A percentile compares a stretch with the other conserved stretches of the same genome.
These are phyloP conservation scores for Phytophthora pluvialis DNA, from an alignment of 352 stramenopile genomes.

Conservation along the genomic window DNA sequence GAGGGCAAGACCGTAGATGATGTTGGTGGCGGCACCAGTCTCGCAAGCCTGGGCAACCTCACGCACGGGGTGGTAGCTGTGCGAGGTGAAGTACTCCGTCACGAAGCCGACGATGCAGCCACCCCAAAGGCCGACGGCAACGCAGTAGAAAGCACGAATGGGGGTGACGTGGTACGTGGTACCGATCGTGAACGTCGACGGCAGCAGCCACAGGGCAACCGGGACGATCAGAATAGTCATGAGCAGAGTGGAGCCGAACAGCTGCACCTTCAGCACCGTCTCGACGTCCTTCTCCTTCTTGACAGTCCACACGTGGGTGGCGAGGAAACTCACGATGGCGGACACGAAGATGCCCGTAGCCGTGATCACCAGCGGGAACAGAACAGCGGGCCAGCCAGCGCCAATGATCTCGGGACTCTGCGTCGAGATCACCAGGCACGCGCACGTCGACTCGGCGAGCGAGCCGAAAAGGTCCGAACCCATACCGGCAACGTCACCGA, in stretches of 20 bases:
- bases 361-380: constrained; percentile 97
- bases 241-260: constrained; percentile 97
- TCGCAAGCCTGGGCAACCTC: constrained; percentile 97
- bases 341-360: constrained; percentile 97
- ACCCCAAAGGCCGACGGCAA: constrained; percentile 95
- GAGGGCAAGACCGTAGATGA: constrained; percentile 99
- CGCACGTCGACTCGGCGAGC: constrained; percentile 98
- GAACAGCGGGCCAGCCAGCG: constrained; percentile 94
- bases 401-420: constrained; percentile 91
- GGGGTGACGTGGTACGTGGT: constrained; percentile 78
- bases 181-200: constrained; percentile 89
- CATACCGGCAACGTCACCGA: constrained; percentile 99
- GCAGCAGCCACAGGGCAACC: constrained; percentile 92
- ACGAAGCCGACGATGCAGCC: constrained; percentile 98
- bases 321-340: constrained; percentile 97
- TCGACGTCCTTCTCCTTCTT: constrained; percentile 97
- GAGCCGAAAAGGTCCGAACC: constrained; percentile 99
- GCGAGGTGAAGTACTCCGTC: constrained; percentile 99
- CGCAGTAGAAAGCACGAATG: constrained; percentile 92
- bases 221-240: constrained; percentile 95
- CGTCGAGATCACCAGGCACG: constrained; percentile 97
- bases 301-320: constrained; percentile 96
- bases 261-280: constrained; percentile 97
- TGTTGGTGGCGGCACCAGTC: constrained; percentile 99
- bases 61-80: constrained; percentile 96